Base-by-base conservation (phyloP, 176 grass and related monocot genomes). In the Chloris gayana region DNA sequence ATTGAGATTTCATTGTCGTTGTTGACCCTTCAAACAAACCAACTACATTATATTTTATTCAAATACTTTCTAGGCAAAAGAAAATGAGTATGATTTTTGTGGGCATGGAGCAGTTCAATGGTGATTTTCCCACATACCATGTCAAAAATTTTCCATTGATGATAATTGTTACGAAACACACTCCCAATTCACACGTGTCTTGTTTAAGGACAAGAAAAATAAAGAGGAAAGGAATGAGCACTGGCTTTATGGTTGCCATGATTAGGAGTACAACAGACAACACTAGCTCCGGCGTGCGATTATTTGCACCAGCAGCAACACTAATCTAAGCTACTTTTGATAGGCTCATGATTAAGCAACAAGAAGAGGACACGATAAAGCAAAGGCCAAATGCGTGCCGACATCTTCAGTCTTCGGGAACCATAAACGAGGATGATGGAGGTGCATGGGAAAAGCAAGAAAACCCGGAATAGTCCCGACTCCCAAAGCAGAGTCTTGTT, bases 371-470 rank as follows among this genome's bases (percentile, higher is more conserved):
- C 41, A 50, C 29, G 35, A 69, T 64, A 25, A 0, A 15, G 4
- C 30, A 14, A 29, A 50, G 34, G 13, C 54, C 53, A 37, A 47
- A 61, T 11, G 42, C 33, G 58, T 79, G n/a, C 68, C 74, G 74
- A 88, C 74, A 73, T 87, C n/a, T 44, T 44, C 41, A 44, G 41
- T 13, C 1, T 42, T 22, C 12, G 32, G 24, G 37, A 57, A 77
- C 4, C 6, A 70, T 21, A 25, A 15, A 46, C 13, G 63, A 77
- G 11, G 34, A 0, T 35, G 54, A 7, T 62, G 11, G 27, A 9
- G 32, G 31, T 14, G 74, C 38, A 76, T 70, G 76, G 32, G 75
- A 41, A 66, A 65, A 33, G 33, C 2, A 79, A 65, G 69, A 80
- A 80, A 34, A 73, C 14, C 58, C 11, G 21, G 44, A 83, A 65